Evolutionary conservation across 2,329 filamentous ascomycete genomes (phyloP).

Genomic region (Fusarium falciforme): DNA sequence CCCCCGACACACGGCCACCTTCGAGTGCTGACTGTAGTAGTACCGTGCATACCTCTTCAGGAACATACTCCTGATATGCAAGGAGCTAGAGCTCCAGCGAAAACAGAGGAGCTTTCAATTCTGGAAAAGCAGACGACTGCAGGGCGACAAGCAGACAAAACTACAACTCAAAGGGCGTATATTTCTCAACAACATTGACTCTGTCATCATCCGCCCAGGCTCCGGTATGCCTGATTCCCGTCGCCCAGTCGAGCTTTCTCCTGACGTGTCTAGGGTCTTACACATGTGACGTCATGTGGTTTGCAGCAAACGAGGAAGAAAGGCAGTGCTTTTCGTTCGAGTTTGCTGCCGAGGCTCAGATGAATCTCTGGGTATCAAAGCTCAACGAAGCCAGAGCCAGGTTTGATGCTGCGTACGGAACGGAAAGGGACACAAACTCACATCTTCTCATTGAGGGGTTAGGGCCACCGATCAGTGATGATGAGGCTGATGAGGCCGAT

Average conservation of each 20-base stretch:
- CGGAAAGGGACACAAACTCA: not conserved
- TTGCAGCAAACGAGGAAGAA: not conserved
- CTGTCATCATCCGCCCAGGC: not conserved
- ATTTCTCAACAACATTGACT: not conserved
- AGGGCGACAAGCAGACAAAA: not conserved
- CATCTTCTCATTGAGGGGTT: not conserved
- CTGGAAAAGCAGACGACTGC: not conserved
- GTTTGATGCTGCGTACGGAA: not conserved
- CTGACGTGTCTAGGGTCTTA: not conserved
- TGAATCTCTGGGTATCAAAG: not conserved
- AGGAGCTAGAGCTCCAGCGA: not conserved
- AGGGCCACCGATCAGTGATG: not conserved
- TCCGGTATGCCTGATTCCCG: not conserved
- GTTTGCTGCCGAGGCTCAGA: not conserved
- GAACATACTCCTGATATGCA: not conserved
- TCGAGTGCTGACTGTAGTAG: not conserved
- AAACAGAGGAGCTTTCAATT: not conserved
- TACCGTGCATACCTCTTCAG: not conserved
- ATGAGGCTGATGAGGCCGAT: not conserved
- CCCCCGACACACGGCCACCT: no score
- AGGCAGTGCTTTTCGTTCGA: not conserved
- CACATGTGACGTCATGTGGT: not conserved
- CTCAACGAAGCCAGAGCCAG: not conserved
- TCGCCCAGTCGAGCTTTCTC: not conserved
- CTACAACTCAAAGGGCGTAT: not conserved